phyloP scores from a whole-genome alignment of 1,139 yeast species.

The Hemisphaericaspora lyxosophila region DNA sequence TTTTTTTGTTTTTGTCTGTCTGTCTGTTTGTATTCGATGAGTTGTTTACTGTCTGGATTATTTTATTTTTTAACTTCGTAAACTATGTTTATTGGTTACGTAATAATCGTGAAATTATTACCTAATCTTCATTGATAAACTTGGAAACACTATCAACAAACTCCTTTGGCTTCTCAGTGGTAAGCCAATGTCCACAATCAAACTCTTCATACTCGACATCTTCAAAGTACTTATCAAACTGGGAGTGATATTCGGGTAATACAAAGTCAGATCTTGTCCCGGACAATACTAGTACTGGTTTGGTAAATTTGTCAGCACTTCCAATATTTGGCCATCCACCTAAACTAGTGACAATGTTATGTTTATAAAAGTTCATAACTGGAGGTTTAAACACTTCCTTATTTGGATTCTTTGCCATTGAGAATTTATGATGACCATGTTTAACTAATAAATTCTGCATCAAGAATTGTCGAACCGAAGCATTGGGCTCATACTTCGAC shows the following conservation, averaged over 20 bases:
- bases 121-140: constrained; percentile 14
- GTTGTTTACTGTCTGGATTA: neutral
- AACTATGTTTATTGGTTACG: neutral
- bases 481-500: constrained; percentile 23
- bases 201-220: constrained; percentile 26
- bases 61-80: neutral
- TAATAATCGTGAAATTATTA: neutral
- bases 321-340: constrained; percentile 46
- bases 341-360: constrained; percentile 30
- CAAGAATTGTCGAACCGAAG: constrained; percentile 27
- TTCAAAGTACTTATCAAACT: constrained; percentile 39
- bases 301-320: constrained; percentile 22
- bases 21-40: constrained; percentile 1
- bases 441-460: constrained; percentile 25
- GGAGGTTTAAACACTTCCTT: constrained; percentile 26
- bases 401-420: constrained; percentile 11
- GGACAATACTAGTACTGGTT: constrained; percentile 43
- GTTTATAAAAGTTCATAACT: constrained; percentile 26
- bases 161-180: constrained; percentile 39
- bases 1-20: constrained; percentile 2
- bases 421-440: constrained; percentile 9
- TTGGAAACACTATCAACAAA: constrained; percentile 28
- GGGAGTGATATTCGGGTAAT: constrained; percentile 22
- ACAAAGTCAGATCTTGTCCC: constrained; percentile 46
- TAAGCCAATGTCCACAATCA: constrained; percentile 49